Evolutionary conservation across 2,329 filamentous ascomycete species (phyloP), one percentile per base, ranked within the genome.

Genomic region (Escovopsis weberi): DNA sequence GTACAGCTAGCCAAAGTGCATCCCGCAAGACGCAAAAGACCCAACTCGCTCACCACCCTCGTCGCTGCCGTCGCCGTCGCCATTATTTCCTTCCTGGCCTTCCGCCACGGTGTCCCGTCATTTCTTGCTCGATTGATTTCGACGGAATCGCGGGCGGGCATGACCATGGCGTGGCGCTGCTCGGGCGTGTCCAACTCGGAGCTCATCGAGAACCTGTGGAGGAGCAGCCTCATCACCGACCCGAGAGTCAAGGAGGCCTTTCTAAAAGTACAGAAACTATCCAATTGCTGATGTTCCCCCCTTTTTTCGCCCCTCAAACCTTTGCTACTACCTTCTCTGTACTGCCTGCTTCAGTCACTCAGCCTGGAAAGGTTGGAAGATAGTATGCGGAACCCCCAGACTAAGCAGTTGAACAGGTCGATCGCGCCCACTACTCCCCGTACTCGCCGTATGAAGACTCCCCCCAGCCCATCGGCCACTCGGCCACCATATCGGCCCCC

Each of bases 111-210:
- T 11, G 11, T 11, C 11, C 28, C 8, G 8, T 32, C 4, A 3
- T 32, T 3, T 32, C 28, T 32, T 11, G 28, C 28, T 3, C 28
- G 28, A 32, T 7, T 45, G 6, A 18, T 41, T 12, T 33, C 37
- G 30, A 39, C 35, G 12, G 33, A 39, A 33, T 40, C 39, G 26
- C 34, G 32, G 28, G 26, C 35, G 36, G 40, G 39, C 39, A 41
- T 59, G 52, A 60, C 46, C 46, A 96, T 98, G 91, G 88, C 89
- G 46, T 98, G 91, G 91, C 76, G 78, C 51, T 86, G 83, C 60
- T 83, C 81, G 6, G 89, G 86, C 46, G 64, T 65, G 4, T 76
- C 78, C 26, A 95, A 96, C 59, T 62, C 65, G 35, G 78, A 79
- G 44, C 71, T 98, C 39, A 69, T 96, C 47, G 73, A 80, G 51